phyloP scores from a whole-genome alignment of 2,329 filamentous ascomycete genomes.

The Verticillium albo-atrum region DNA sequence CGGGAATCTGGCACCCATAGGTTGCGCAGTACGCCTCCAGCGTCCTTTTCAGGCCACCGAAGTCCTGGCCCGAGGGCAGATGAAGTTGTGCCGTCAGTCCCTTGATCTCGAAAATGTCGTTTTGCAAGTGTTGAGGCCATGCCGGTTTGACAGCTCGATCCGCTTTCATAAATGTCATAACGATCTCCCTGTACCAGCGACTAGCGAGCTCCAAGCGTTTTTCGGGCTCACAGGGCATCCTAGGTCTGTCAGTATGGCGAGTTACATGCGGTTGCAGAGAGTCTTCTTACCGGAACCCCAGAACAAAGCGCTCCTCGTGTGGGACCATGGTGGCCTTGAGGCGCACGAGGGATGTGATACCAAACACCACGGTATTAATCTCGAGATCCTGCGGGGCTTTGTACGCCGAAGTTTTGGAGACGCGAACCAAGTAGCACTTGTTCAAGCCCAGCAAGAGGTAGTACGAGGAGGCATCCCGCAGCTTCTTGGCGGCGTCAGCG shows the following conservation, averaged over 20 bases:
- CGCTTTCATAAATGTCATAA: slow-evolving; percentile 47
- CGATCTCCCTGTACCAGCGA: slow-evolving; percentile 48
- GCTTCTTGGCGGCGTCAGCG: slow-evolving; percentile 38
- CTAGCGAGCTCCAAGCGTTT: slow-evolving; percentile 48
- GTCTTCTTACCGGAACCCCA: slow-evolving; percentile 45
- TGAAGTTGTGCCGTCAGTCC: slow-evolving; percentile 49
- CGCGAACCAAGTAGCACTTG: slow-evolving; percentile 47
- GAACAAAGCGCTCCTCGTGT: slow-evolving; percentile 51
- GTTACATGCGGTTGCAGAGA: slow-evolving; percentile 12
- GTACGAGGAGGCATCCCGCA: slow-evolving; percentile 45
- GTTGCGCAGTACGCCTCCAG: slow-evolving; percentile 51
- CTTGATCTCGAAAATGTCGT: slow-evolving; percentile 46
- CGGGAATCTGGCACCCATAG: slow-evolving; percentile 43
- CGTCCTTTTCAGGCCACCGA: slow-evolving; percentile 50
- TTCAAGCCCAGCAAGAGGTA: slow-evolving; percentile 51
- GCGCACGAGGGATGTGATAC: slow-evolving; percentile 46
- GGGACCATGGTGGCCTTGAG: slow-evolving; percentile 46
- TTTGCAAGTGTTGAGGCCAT: slow-evolving; percentile 53
- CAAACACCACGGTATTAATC: slow-evolving; percentile 44
- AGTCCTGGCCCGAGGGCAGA: slow-evolving; percentile 49
- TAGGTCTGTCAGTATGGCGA: slow-evolving; percentile 8
- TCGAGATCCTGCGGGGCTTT: slow-evolving; percentile 41
- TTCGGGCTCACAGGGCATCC: slow-evolving; percentile 18
- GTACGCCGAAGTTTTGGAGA: slow-evolving; percentile 38
- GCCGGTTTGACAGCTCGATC: slow-evolving; percentile 54